Base-by-base conservation (phyloP, 805 yeast genomes). In the Cyberlindnera misumaiensis region DNA sequence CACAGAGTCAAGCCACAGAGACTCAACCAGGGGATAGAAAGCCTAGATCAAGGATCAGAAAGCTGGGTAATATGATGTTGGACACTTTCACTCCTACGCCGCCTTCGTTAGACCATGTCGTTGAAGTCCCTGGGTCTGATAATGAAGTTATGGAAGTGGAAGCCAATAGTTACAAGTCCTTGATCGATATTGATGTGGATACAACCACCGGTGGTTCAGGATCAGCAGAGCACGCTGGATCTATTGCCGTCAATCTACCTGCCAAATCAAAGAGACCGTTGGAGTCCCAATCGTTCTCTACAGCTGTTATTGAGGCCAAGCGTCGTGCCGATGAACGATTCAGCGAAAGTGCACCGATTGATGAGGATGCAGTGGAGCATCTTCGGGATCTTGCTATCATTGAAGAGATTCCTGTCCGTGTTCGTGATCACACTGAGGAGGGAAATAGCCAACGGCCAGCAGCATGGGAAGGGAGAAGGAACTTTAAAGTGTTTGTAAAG, bases 401-500 rank as follows among this genome's bases (percentile, higher is more conserved):
- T 3, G 70, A 63, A 37, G 44, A 49, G 1, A 40, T 46, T 5
- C 50, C 56, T 3, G 26, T 60, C 6, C 47, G 51, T 13, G 37
- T 42, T 5, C 34, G 52, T 9, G 26, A 42, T 5, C 27, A 14
- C 9, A 10, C n/a, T 18, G 15, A 8, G 14, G 8, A 17, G 34
- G n/a, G n/a, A n/a, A n/a, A 32, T 28, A 13, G 15, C 11, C 25
- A 17, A 30, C 31, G 28, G 31, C 42, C 20, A 40, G 43, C 28
- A 40, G 44, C 1, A 47, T 58, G 65, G 62, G 38, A 46, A 15
- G 56, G 52, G 1, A 44, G 70, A 11, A 65, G 59, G 41, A 67
- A 68, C 43, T 68, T 62, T 43, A 69, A 69, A 38, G 53, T 43
- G 4, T 69, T 69, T 51, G 56, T 55, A 3, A 66, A 65, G 36